Conservation (phyloP, 176 grass and related monocot species). For the Urochloa ruziziensis region DNA sequence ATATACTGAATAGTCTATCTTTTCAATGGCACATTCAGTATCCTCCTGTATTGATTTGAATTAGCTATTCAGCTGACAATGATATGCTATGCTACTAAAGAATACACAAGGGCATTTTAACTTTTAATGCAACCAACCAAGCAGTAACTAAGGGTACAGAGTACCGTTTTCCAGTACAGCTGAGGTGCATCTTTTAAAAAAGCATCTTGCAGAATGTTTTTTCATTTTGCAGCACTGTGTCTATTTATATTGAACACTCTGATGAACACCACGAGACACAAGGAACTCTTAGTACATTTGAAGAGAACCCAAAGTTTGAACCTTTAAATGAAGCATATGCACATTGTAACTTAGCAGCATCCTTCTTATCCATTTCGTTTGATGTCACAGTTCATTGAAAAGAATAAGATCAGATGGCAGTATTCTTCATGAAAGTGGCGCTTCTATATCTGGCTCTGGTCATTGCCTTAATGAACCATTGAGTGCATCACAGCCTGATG, state of each 20-base stretch:
- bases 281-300: constrained; percentile 8
- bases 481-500: constrained; percentile 20
- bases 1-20: background rate
- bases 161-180: background rate
- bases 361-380: constrained; percentile 32
- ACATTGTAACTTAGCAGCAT: constrained; percentile 9
- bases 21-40: background rate
- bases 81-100: too few relatives aligned
- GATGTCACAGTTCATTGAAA: constrained; percentile 65
- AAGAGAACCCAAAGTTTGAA: background rate
- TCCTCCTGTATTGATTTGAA: background rate
- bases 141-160: background rate
- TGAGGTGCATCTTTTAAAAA: background rate
- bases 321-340: background rate
- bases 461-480: constrained; percentile 31
- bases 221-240: background rate
- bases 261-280: background rate
- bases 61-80: too few relatives aligned
- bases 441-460: constrained; percentile 39
- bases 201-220: background rate
- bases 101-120: background rate
- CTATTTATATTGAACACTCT: background rate
- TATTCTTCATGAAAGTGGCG: constrained; percentile 53
- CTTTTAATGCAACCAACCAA: background rate
- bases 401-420: constrained; percentile 78